Base-by-base conservation (phyloP, 192 early-diverging fungal species). In the Backusella parvicylindrica region DNA sequence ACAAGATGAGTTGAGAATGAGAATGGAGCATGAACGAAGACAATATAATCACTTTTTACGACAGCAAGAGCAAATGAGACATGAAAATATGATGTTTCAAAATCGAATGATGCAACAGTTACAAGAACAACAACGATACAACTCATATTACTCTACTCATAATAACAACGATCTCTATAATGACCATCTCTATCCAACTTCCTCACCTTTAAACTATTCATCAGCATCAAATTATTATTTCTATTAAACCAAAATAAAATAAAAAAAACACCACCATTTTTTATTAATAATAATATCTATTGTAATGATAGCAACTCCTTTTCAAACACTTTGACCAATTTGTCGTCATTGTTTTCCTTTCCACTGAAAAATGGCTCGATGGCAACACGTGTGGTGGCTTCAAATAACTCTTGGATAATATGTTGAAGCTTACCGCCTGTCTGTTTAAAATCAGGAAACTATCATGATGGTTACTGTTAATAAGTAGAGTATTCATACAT, bases 401-500 rank as follows among this genome's bases (percentile, higher is more conserved):
- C 79, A 82, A 91, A 89, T 41, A 91, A 80, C 2, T 87, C 86
- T 50, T 89, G 83, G 30, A 91, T 89, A 11, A 90, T 79, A 43
- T 80, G 80, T 71, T 86, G 85, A 28, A 86, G 41, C 11, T 71
- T 41, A 33, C 31, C 67, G 13, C 90, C 89, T 1, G 90, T 91
- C 68, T 91, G 90, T 72, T 90, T 90, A 70, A 91, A 91, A 75
- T 90, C 90, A 18, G 90, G 90, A 66, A 86, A 91, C 80, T 84
- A 67, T 37, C 6, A 26, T 47, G 16, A 64, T 67, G 64, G 26
- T 2, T 3, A n/a, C n/a, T 26, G 31, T 49, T 13, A 26, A 72
- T 26, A 75, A 31, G 26, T 4, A 31, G 32, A 6, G 15, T 23
- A 33, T 63, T 13, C 15, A 63, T 13, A 15, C 23, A 1, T 23